Base-by-base conservation (phyloP, 108 stramenopile genomes). In the Fragilaria crotonensis region DNA sequence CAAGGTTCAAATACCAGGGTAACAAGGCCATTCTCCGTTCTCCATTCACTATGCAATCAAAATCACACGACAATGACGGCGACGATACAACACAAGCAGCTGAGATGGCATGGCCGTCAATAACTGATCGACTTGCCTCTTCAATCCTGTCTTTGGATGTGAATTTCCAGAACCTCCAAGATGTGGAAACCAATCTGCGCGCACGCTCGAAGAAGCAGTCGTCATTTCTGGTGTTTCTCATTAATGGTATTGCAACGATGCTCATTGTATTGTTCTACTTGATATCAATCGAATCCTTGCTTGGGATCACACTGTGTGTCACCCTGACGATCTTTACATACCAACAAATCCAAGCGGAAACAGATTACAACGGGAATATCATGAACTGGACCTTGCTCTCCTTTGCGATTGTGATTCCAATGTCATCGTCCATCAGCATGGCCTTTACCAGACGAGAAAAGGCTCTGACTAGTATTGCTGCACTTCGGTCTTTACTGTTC, bases 331-430 rank as follows among this genome's bases (percentile, higher is more conserved):
- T 41, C 7, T 41, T 11, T 41, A 7, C 7, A 41, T 41, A 41
- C 36, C 7, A 41, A 11, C 11, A 41, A 41, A 14, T 14, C 14
- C 7, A 41, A 14, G 36, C 7, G 7, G 36, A 41, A 11, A 14
- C 11, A 11, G 14, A 14, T 14, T 41, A 41, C 14, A 41, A 41
- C 14, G 36, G 36, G 36, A 41, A 41, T 41, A 41, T 41, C 36
- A 21, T 45, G 45, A 22, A 45, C 1, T 32, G 62, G 77, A 77
- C 81, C 2, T 49, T 89, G 27, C 48, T 89, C 0, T 76, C 81
- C 20, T 89, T 89, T 69, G 79, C 84, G 22, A 77, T 89, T 3
- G 72, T 89, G 25, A 84, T 76, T 48, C 84, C 87, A 0, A 62
- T 89, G 4, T 73, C 80, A 30, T 49, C 75, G 7, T 56, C 72